Evolutionary conservation across 139 green algal genomes (phyloP), one percentile per base, ranked within the genome.

Genomic region (Asterochloris sp.): DNA sequence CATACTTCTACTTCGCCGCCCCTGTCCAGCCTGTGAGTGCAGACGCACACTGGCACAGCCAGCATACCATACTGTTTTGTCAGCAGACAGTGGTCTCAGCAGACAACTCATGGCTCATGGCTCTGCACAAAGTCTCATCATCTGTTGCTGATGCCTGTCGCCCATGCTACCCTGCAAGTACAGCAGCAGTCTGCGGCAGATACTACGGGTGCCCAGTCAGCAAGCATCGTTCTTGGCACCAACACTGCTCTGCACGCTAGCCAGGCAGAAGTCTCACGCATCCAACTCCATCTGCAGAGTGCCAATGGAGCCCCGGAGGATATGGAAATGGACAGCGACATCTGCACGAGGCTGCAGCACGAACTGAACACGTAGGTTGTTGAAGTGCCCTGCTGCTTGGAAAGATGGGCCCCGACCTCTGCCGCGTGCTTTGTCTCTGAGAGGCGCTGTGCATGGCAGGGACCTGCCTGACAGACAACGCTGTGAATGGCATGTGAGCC

Each of bases 1-100:
- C 89, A 13, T 92, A 92, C 83, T 89, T 93, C 78, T 90, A 89
- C 78, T 83, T 94, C 0, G 84, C 88, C 0, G 80, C 78, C 15
- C 90, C 90, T 54, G 76, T 54, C 23, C 27, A 19, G 15, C 74
- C 74, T 81, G 83, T 83, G 28, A 21, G 69, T 29, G 27, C 14
- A 71, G 10, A 21, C 17, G 66, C 66, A 10, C 66, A 13, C 19
- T 26, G 19, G 2, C 9, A 69, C 64, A 69, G 16, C 15, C 64
- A 26, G 19, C 66, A 71, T 9, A 2, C 66, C 66, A 2, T 2
- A 24, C 1, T 71, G 19, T 71, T 4, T 10, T 21, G 17, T 10
- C 19, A 71, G 17, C 19, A 24, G 8, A 21, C 66, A 26, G 19
- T 71, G 66, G 66, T 24, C 17, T 71, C 66, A 71, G 17, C 66